Percentiles rank a stretch among this genome's conserved stretches.
Evolutionary conservation across 805 yeast genomes (phyloP).

Genomic region (Yamadazyma akitaensis): DNA sequence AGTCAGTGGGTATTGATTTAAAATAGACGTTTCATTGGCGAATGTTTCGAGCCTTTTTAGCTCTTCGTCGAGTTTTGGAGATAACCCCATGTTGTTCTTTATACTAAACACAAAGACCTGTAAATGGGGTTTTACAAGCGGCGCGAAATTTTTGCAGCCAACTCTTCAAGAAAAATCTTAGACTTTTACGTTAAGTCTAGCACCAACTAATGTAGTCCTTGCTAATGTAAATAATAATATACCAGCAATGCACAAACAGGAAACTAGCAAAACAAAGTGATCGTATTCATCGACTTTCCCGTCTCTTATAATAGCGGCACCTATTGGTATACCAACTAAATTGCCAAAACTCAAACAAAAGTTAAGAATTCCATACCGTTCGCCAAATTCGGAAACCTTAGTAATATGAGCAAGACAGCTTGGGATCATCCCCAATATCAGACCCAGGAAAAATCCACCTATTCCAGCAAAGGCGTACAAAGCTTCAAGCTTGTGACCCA

Average conservation of each 20-base stretch:
- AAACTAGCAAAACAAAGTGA: conserved; percentile 31
- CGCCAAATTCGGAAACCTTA: conserved; percentile 34
- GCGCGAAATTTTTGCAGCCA: conserved; percentile 3
- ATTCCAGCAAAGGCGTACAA: conserved; percentile 32
- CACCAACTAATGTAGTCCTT: conserved; percentile 22
- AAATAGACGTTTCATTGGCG: conserved; percentile 23
- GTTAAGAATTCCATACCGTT: conserved; percentile 33
- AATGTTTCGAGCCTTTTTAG: conserved; percentile 20
- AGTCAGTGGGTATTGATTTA: conserved; percentile 14
- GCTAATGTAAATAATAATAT: conserved; percentile 24
- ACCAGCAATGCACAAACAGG: conserved; percentile 26
- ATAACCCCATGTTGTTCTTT: conserved; percentile 3
- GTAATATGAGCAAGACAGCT: conserved; percentile 61
- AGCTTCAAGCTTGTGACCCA: conserved; percentile 23
- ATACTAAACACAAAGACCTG: neutral
- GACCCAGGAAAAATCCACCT: conserved; percentile 35
- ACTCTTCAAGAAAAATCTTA: neutral
- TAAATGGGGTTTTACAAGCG: neutral
- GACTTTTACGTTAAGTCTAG: conserved; percentile 20
- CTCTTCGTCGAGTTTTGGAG: conserved; percentile 1
- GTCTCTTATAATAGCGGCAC: conserved; percentile 27
- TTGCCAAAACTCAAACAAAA: conserved; percentile 27
- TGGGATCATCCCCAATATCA: conserved; percentile 35
- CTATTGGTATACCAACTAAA: conserved; percentile 27
- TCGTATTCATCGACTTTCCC: conserved; percentile 26